Percentiles rank a stretch among this genome's conserved stretches.
Conservation (phyloP, 2,329 filamentous ascomycete genomes). For the Ceratocystiopsis minuta region DNA sequence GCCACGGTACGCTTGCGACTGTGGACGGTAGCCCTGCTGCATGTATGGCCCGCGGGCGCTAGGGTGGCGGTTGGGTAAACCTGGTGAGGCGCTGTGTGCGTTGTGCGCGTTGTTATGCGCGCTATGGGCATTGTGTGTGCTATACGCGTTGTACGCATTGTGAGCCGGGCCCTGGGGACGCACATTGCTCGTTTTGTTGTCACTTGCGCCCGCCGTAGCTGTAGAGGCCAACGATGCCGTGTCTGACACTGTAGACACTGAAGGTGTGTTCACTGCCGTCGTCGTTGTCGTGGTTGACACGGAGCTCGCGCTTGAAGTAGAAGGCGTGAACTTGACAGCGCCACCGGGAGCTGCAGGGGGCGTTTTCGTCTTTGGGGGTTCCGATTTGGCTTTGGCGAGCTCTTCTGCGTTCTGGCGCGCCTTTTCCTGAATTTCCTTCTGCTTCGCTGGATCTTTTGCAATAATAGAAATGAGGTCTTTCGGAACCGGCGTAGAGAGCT, state of each 20-base stretch:
- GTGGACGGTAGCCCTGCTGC: conserved; percentile 27
- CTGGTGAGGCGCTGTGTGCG: conserved; percentile 13
- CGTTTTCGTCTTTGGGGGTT: conserved; percentile 32
- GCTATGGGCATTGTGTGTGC: too few species aligned
- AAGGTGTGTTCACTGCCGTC: too few species aligned
- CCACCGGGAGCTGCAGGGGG: not conserved
- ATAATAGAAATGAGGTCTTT: conserved; percentile 85
- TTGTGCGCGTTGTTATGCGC: too few species aligned
- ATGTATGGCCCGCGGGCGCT: conserved; percentile 29
- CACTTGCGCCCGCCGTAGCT: conserved; percentile 9
- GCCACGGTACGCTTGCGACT: conserved; percentile 29
- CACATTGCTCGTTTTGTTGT: conserved; percentile 1
- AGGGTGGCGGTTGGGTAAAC: conserved; percentile 24
- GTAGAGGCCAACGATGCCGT: not conserved
- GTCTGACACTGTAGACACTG: too few species aligned
- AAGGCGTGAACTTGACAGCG: not conserved
- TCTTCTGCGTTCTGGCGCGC: conserved; percentile 60
- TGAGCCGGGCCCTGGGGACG: conserved; percentile 2
- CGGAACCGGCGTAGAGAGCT: conserved; percentile 81
- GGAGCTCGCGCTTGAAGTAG: not conserved
- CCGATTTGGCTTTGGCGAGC: conserved; percentile 27
- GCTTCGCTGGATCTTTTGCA: conserved; percentile 89
- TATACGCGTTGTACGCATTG: too few species aligned
- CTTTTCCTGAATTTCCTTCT: conserved; percentile 81
- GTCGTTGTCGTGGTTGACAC: too few species aligned